Evolutionary conservation across 2,329 filamentous ascomycete genomes (phyloP).

Genomic region (Knufia fluminis): DNA sequence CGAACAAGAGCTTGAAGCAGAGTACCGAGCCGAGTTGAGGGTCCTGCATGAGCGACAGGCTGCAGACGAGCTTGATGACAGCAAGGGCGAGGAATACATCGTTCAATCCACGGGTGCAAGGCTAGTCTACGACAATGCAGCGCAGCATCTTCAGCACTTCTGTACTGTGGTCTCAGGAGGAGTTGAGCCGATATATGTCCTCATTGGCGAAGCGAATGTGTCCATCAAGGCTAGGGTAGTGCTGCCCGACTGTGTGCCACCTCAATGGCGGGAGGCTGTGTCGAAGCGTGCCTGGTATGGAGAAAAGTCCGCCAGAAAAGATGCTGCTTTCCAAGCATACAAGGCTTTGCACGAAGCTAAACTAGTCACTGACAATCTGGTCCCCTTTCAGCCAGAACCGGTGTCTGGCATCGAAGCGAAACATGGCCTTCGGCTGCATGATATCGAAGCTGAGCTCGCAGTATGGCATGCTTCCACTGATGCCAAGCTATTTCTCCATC

Average conservation of each 20-base stretch:
- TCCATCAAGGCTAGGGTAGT: conserved; percentile 49
- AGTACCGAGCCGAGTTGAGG: conserved; percentile 44
- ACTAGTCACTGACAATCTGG: conserved; percentile 66
- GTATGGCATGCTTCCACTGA: conserved; percentile 31
- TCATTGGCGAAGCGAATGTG: conserved; percentile 29
- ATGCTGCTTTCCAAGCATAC: conserved; percentile 78
- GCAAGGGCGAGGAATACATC: conserved; percentile 27
- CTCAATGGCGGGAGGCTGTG: conserved; percentile 45
- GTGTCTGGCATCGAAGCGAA: conserved; percentile 5
- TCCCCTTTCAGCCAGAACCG: conserved; percentile 47
- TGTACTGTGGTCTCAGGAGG: conserved; percentile 54
- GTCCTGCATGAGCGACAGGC: conserved; percentile 30
- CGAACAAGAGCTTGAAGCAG: conserved; percentile 62
- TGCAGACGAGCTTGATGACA: conserved; percentile 42
- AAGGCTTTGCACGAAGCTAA: conserved; percentile 57
- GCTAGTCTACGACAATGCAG: conserved; percentile 64
- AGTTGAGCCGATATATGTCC: conserved; percentile 56
- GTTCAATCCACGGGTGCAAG: conserved; percentile 42
- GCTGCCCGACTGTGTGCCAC: conserved; percentile 62
- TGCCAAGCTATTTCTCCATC: conserved; percentile 11
- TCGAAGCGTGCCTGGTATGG: conserved; percentile 55
- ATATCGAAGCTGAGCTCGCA: conserved; percentile 27
- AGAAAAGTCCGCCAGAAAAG: conserved; percentile 64
- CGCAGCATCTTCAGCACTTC: conserved; percentile 72
- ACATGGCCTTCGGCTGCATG: conserved; percentile 12